Evolutionary conservation across 164 flowering plant genomes (phyloP), one percentile per base, ranked within the genome.

Genomic region (Warburgia ugandensis): DNA sequence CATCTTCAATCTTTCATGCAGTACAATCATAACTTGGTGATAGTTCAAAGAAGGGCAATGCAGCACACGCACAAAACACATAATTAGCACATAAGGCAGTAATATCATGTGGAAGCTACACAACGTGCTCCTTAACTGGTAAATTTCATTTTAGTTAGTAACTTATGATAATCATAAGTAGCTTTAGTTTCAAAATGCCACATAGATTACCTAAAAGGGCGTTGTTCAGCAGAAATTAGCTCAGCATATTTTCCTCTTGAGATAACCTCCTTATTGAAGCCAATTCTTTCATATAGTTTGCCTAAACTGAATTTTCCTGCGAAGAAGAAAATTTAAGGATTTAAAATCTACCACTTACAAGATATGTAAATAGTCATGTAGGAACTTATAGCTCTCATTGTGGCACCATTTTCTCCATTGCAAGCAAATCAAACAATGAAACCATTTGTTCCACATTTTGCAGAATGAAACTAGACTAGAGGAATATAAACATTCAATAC

Each of bases 221-320:
- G 80, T 35, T 87, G 82, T 38, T 87, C 98, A 52, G 92, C 95
- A 3, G 76, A 82, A 48, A 58, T 59, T 30, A 92, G 78, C 75
- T 92, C 98, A 33, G 96, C 94, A 72, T 32, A 92, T 73, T 46
- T 87, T 47, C 98, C 96, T 58, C 98, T 77, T 38, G 98, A 85
- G 67, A 87, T 85, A 43, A 69, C 73, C 73, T 92, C 95, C 72
- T 87, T 91, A 57, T 81, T 91, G 78, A 91, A 83, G 55, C 98
- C 96, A 67, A 85, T 81, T 59, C 68, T 79, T 62, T 83, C 95
- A 69, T 92, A 87, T 10, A 92, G 66, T 52, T 75, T 77, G 9
- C 68, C 80, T 70, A 87, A 63, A 65, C 67, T 85, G 46, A 83
- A 78, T 72, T 79, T 91, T 28, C 83, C 98, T 91, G 50, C 28